Conservation (phyloP, 306 rosid species). For the Biancaea sappan region DNA sequence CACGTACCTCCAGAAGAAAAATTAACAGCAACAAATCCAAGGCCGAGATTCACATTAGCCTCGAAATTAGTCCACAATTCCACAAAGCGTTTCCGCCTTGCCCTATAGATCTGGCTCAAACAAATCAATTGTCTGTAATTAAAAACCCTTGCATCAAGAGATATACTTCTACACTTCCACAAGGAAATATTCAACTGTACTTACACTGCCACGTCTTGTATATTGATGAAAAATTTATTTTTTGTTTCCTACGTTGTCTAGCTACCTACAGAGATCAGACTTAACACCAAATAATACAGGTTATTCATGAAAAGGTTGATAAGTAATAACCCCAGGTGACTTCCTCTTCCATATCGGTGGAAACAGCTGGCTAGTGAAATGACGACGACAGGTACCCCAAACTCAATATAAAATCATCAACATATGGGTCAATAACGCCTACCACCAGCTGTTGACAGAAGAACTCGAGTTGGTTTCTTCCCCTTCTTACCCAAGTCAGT, state of each 20-base stretch:
- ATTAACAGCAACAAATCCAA: background rate
- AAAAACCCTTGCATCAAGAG: background rate
- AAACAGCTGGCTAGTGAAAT: background rate
- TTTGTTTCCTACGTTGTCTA: constrained; percentile 8
- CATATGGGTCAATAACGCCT: constrained; percentile 73
- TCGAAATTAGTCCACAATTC: background rate
- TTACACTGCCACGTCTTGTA: background rate
- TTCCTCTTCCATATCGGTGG: background rate
- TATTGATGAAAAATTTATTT: constrained; percentile 29
- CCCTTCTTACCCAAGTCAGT: constrained; percentile 87
- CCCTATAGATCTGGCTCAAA: background rate
- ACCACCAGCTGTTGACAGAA: constrained; percentile 86
- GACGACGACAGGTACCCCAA: background rate
- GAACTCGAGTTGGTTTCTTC: constrained; percentile 77
- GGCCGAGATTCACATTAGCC: background rate
- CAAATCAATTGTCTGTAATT: background rate
- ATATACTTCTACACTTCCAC: background rate
- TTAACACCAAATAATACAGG: constrained; percentile 20
- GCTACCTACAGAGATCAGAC: constrained; percentile 23
- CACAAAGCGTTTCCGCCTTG: background rate
- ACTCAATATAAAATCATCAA: background rate
- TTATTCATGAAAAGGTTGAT: background rate
- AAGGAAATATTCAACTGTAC: background rate
- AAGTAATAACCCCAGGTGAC: background rate
- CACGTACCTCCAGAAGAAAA: background rate